Base-by-base conservation (phyloP, 495 filamentous ascomycete species). In the Astrothelium macrocarpum region DNA sequence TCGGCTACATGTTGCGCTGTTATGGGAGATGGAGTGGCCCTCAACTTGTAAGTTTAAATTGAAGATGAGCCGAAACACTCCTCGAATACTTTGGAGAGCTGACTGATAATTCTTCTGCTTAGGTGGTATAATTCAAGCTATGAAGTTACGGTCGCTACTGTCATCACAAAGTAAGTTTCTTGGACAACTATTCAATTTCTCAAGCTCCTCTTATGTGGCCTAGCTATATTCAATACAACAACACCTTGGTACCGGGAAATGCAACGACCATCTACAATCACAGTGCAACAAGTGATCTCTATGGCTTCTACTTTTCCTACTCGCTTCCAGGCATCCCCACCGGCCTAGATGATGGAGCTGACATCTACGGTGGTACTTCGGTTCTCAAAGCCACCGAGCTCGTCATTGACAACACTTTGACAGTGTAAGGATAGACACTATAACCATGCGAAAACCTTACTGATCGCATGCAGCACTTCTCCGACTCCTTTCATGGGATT, bases 181-280 rank as follows among this genome's bases (percentile, higher is more conserved):
- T 7, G 49, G 29, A 25, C 26, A 9, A 9, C 49, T 29, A 3
- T 56, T 29, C 16, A 9, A 5, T 2, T 28, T 5, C 9, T 11
- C 5, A 56, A 29, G 10, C 45, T 12, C 5, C 9, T 49, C 25
- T 56, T 10, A 56, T 29, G 25, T 29, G 5, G 20, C 0, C 29
- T 29, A 56, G 49, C 49, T 56, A 9, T 56, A 56, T 56, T 56
- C 49, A 56, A 56, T 56, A 56, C 25, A 56, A 56, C 20, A 56
- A 56, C 29, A 56, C 49, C 49, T 20, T 56, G 26, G 23, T 56
- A 2, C 49, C 23, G 9, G 49, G 49, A 12, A 56, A 56, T 29
- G 25, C 29, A 25, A 28, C 49, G 49, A 56, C 49, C 5, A 56
- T 56, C 25, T 56, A 56, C 49, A 56, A 56, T 20, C 49, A 29